Conservation (phyloP, 2,329 filamentous ascomycete species). For the Niveomyces coronatus region DNA sequence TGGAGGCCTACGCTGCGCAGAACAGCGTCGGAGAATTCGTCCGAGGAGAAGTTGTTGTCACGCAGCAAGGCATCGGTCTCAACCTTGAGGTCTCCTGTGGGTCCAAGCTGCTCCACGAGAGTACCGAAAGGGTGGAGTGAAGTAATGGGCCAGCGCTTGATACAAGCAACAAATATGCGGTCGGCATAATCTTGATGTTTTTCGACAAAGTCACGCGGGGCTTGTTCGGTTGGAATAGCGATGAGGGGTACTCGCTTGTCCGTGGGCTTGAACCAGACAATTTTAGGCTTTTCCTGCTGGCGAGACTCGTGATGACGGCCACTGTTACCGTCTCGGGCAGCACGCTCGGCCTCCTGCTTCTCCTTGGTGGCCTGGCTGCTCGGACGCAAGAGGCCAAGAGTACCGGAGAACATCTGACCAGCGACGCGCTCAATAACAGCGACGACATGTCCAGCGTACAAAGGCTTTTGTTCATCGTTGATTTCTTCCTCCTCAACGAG, state of each 20-base stretch:
- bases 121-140: conserved; percentile 99
- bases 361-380: conserved; percentile 99
- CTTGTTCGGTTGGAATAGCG: conserved; percentile 96
- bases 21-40: conserved; percentile 96
- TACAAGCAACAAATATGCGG: conserved; percentile 96
- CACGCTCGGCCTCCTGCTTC: conserved; percentile 95
- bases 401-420: conserved; percentile 98
- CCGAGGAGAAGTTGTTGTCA: conserved; percentile 97
- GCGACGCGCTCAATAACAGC: conserved; percentile 95
- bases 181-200: conserved; percentile 97
- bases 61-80: conserved; percentile 94
- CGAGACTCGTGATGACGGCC: conserved; percentile 69
- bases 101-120: conserved; percentile 89
- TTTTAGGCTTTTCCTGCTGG: conserved; percentile 91
- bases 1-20: conserved; percentile 85
- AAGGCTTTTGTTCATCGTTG: conserved; percentile 92
- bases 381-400: conserved; percentile 82
- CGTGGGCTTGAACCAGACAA: conserved; percentile 99
- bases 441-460: conserved; percentile 94
- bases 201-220: conserved; percentile 94
- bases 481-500: conserved; percentile 98
- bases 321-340: conserved; percentile 71
- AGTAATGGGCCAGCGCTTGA: conserved; percentile 98
- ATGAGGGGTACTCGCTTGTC: conserved; percentile 98
- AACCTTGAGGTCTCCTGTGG: conserved; percentile 94